These are phyloP conservation scores for Plasmodium fragile DNA, from an alignment of 169 alveolate genomes.

Conservation along the genomic window DNA sequence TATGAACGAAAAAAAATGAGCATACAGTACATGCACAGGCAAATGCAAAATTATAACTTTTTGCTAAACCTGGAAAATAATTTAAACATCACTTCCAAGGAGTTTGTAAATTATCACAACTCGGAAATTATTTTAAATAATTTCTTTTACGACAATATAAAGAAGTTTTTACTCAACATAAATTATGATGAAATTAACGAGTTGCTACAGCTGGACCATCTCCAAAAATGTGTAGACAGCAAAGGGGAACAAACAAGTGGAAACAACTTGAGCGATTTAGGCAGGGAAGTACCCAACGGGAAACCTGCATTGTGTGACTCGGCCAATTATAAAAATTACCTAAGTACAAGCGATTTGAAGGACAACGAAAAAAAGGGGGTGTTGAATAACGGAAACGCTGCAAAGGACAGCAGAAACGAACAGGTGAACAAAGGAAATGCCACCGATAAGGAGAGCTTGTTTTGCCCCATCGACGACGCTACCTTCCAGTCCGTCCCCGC, in stretches of 20 bases:
- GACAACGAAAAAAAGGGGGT: not conserved
- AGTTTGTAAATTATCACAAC: constrained; percentile 39
- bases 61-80: constrained; percentile 52
- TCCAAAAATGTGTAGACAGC: constrained; percentile 15
- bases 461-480: constrained; percentile 72
- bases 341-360: not conserved
- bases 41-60: constrained; percentile 74
- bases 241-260: not conserved
- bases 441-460: constrained; percentile 2
- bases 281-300: not conserved
- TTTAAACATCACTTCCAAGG: constrained; percentile 38
- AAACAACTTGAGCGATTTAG: not conserved
- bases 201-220: constrained; percentile 8
- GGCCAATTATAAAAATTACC: not conserved
- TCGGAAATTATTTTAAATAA: constrained; percentile 38
- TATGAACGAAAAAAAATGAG: constrained; percentile 52
- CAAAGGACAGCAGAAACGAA: constrained; percentile 23
- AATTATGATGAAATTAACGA: constrained; percentile 63
- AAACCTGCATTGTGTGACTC: not conserved
- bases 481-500: constrained; percentile 83
- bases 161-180: constrained; percentile 39
- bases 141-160: constrained; percentile 60
- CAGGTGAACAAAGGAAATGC: constrained; percentile 7
- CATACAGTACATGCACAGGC: constrained; percentile 51
- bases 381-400: not conserved